These are phyloP conservation scores for Zoysia pacifica DNA, from an alignment of 176 grass and related monocot genomes.

Conservation along the genomic window DNA sequence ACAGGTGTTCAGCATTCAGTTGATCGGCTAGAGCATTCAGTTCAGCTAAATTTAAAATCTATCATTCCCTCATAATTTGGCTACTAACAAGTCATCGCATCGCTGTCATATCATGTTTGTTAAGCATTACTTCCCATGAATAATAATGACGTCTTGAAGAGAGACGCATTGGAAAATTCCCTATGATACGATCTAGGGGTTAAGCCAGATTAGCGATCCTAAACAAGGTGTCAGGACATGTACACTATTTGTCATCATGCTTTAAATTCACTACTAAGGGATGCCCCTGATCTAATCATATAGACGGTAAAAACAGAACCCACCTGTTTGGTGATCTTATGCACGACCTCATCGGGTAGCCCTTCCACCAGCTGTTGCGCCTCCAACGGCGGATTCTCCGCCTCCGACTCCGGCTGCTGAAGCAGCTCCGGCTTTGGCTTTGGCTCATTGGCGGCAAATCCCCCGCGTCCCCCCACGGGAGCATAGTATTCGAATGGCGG, in stretches of 20 bases:
- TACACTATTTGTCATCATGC: neutral
- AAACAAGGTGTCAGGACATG: neutral
- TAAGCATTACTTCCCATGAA: neutral
- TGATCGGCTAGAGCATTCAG: neutral
- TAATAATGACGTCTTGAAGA: neutral
- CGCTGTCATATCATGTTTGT: neutral
- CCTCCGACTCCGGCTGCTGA: conserved; percentile 32
- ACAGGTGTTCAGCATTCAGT: conserved; percentile 7
- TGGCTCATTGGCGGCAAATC: conserved; percentile 50
- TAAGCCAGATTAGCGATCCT: neutral
- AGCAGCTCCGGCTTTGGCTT: conserved; percentile 16
- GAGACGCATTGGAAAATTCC: neutral
- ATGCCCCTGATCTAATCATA: neutral
- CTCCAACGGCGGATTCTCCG: conserved; percentile 12
- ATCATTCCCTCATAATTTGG: neutral
- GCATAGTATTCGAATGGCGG: conserved; percentile 62
- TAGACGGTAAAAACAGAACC: conserved; percentile 8
- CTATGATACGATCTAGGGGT: neutral
- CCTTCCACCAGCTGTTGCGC: conserved; percentile 45
- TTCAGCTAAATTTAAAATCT: neutral
- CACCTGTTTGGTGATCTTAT: conserved; percentile 91
- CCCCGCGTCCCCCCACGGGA: conserved; percentile 22
- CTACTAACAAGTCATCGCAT: neutral
- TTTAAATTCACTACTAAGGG: neutral
- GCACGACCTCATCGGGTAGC: conserved; percentile 61